A percentile compares a stretch with the other conserved stretches of the same genome.
Evolutionary conservation across 1,139 yeast species (phyloP).

Genomic region (Hemisphaericaspora xylofermentans): DNA sequence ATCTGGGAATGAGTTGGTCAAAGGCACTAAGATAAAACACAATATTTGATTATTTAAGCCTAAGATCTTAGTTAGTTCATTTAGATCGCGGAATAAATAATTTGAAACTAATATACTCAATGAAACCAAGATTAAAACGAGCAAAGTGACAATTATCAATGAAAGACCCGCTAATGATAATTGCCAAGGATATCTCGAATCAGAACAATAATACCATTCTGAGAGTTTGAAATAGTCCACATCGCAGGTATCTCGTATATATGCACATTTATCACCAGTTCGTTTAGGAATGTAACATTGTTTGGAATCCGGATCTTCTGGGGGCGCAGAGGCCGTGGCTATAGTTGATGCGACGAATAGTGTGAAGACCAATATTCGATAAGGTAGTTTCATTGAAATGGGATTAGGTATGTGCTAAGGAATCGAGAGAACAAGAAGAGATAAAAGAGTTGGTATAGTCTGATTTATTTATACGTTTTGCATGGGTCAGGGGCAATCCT

Average conservation of each 20-base stretch:
- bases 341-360: background rate
- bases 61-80: constrained; percentile 26
- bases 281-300: constrained; percentile 10
- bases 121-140: constrained; percentile 22
- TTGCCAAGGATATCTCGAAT: constrained; percentile 14
- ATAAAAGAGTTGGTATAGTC: no score
- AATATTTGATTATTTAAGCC: constrained; percentile 32
- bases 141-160: constrained; percentile 16
- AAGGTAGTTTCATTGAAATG: background rate
- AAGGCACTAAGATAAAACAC: constrained; percentile 39
- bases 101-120: constrained; percentile 39
- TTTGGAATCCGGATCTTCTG: constrained; percentile 4
- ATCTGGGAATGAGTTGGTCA: constrained; percentile 43
- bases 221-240: constrained; percentile 26
- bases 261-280: constrained; percentile 18
- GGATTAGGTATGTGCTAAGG: background rate
- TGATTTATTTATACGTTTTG: no score
- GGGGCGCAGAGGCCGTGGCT: background rate
- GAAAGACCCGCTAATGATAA: constrained; percentile 15
- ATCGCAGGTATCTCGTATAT: constrained; percentile 25
- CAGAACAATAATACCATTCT: constrained; percentile 26
- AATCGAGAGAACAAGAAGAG: no score
- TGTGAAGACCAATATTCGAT: background rate
- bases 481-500: background rate
- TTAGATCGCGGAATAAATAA: constrained; percentile 33